phyloP scores from a whole-genome alignment of 495 filamentous ascomycete species.

The Glarea lozoyensis region DNA sequence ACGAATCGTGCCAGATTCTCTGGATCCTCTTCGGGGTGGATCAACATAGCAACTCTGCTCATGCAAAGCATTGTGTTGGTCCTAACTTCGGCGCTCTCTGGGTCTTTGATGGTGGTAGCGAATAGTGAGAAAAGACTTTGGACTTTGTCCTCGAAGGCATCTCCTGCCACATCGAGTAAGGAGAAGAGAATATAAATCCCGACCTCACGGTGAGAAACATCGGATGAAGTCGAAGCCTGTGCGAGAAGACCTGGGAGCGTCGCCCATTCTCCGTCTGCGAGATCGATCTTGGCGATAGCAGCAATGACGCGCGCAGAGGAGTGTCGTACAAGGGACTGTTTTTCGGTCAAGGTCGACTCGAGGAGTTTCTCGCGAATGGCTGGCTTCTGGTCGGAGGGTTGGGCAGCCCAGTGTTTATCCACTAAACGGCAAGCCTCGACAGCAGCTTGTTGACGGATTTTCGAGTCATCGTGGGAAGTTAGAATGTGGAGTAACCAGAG shows the following conservation, averaged over 20 bases:
- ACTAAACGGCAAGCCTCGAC: slow-evolving; percentile 79
- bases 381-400: slow-evolving; percentile 58
- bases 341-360: slow-evolving; percentile 69
- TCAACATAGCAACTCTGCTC: slow-evolving; percentile 75
- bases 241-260: slow-evolving; percentile 70
- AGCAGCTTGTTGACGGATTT: slow-evolving; percentile 79
- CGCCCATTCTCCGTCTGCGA: slow-evolving; percentile 78
- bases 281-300: slow-evolving; percentile 75
- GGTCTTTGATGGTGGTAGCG: slow-evolving; percentile 77
- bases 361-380: slow-evolving; percentile 74
- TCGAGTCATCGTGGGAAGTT: slow-evolving; percentile 57
- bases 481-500: slow-evolving; percentile 78
- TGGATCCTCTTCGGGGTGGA: slow-evolving; percentile 77
- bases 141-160: slow-evolving; percentile 68
- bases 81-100: slow-evolving; percentile 82
- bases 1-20: slow-evolving; percentile 65
- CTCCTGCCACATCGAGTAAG: slow-evolving; percentile 75
- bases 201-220: slow-evolving; percentile 76
- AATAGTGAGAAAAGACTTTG: slow-evolving; percentile 75
- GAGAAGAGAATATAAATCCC: slow-evolving; percentile 89
- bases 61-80: slow-evolving; percentile 93
- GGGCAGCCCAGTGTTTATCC: slow-evolving; percentile 68
- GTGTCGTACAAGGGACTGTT: slow-evolving; percentile 66
- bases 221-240: slow-evolving; percentile 59
- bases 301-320: slow-evolving; percentile 82